These are phyloP conservation scores for Candida peoriensis DNA, from an alignment of 805 yeast species.

Conservation along the genomic window DNA sequence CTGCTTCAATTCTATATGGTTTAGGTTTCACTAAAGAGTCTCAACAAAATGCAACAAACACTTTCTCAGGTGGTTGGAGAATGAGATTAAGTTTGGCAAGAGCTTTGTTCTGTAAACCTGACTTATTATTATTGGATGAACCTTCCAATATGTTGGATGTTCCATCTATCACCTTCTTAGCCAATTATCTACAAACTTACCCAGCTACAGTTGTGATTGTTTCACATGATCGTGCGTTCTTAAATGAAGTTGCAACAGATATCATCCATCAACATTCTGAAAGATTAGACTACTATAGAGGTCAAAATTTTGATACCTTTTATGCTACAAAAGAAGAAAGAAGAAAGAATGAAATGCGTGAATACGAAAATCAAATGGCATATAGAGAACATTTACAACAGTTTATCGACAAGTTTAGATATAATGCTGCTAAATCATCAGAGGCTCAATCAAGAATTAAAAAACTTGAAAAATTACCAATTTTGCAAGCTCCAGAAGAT, in stretches of 20 bases:
- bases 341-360: constrained; percentile 85
- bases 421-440: constrained; percentile 94
- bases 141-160: constrained; percentile 99
- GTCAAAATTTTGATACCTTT: constrained; percentile 89
- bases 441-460: constrained; percentile 98
- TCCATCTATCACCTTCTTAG: constrained; percentile 92
- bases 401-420: constrained; percentile 93
- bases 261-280: constrained; percentile 97
- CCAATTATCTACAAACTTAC: constrained; percentile 83
- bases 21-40: constrained; percentile 89
- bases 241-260: constrained; percentile 98
- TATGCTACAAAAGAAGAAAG: constrained; percentile 94
- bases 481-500: constrained; percentile 90
- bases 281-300: constrained; percentile 91
- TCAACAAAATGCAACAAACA: constrained; percentile 76
- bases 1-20: constrained; percentile 89
- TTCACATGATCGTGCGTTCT: constrained; percentile 95
- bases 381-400: constrained; percentile 88
- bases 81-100: constrained; percentile 98
- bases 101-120: constrained; percentile 97
- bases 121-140: constrained; percentile 88
- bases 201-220: constrained; percentile 92
- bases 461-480: constrained; percentile 90
- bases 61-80: constrained; percentile 99
- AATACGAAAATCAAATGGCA: constrained; percentile 97